A percentile compares a stretch with the other conserved stretches of the same genome.
Conservation (phyloP, 2,329 filamentous ascomycete genomes). For the Penicillium crustosum region DNA sequence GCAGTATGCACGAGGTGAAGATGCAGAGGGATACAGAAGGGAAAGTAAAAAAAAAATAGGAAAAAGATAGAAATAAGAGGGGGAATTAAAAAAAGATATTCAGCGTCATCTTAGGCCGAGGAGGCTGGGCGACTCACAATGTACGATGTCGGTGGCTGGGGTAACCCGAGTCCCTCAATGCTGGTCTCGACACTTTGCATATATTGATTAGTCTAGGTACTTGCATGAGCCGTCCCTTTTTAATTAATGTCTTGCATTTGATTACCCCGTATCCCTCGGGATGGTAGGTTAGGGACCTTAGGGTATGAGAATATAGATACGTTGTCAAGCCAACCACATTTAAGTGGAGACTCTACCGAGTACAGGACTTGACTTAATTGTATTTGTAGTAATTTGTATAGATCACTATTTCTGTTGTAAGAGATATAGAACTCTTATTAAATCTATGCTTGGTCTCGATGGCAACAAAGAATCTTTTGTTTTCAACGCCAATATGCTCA, state of each 20-base stretch:
- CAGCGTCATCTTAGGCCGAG: constrained; percentile 20
- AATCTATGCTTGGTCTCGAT: background rate
- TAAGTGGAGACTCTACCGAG: background rate
- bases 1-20: constrained; percentile 12
- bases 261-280: constrained; percentile 6
- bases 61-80: constrained; percentile 9
- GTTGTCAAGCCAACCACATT: constrained; percentile 7
- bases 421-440: background rate
- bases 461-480: background rate
- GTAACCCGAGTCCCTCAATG: constrained; percentile 11
- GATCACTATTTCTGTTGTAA: background rate
- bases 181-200: background rate
- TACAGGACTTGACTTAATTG: background rate
- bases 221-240: constrained; percentile 8
- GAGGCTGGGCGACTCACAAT: constrained; percentile 36
- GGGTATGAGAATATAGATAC: background rate
- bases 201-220: constrained; percentile 8
- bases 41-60: constrained; percentile 11
- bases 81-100: constrained; percentile 10
- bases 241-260: constrained; percentile 24
- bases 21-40: constrained; percentile 10
- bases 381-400: background rate
- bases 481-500: constrained; percentile 3
- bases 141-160: constrained; percentile 33
- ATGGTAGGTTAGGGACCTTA: background rate